Conservation (phyloP, 2,329 filamentous ascomycete genomes). For the Talaromyces verruculosus region DNA sequence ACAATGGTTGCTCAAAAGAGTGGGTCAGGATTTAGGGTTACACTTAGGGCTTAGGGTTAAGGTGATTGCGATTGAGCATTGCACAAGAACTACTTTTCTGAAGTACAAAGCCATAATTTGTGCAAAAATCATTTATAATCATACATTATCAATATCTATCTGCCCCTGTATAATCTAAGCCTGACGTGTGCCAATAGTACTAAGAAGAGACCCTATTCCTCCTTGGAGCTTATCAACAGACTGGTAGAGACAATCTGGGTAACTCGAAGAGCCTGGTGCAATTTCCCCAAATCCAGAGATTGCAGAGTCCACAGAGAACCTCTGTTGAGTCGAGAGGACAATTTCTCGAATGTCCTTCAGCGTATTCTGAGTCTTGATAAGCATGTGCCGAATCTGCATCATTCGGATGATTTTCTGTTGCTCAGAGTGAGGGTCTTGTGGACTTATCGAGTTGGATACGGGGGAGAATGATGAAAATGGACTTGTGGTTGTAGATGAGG, state of each 20-base stretch:
- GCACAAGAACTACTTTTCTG: too few relatives aligned
- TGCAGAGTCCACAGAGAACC: constrained; percentile 12
- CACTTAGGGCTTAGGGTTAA: neutral
- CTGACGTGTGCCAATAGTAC: neutral
- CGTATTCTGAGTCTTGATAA: constrained; percentile 13
- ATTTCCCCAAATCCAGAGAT: neutral
- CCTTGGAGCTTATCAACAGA: constrained; percentile 13
- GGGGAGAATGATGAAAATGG: constrained; percentile 5
- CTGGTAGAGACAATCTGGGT: constrained; percentile 12
- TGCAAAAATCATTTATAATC: neutral
- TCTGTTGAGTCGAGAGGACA: neutral
- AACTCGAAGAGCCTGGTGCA: neutral
- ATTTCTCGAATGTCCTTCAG: constrained; percentile 7
- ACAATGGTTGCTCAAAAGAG: neutral
- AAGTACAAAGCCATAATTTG: too few relatives aligned
- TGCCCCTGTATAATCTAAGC: neutral
- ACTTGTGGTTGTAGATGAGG: neutral
- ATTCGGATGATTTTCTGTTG: neutral
- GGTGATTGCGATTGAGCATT: neutral
- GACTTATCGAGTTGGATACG: neutral
- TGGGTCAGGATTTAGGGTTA: neutral
- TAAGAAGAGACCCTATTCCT: constrained; percentile 13
- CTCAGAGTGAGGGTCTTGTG: neutral
- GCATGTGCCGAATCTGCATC: constrained; percentile 20
- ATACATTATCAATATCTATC: neutral